Base-by-base conservation (phyloP, 2,329 filamentous ascomycete species). In the Cladobotryum mycophilum region DNA sequence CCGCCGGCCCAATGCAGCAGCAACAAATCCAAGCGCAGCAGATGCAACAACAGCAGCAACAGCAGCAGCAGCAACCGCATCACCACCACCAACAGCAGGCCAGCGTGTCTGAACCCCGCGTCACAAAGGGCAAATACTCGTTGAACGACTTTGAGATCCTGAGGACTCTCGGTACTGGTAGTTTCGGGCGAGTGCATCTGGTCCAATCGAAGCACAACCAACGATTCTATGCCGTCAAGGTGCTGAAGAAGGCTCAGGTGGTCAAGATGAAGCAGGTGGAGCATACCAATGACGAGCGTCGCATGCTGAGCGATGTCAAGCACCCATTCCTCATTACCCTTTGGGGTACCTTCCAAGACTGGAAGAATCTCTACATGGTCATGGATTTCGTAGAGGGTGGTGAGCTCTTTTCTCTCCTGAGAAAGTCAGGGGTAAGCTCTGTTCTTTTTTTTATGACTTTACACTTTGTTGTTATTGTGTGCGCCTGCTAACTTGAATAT, bases 191-290 rank as follows among this genome's bases (percentile, higher is more conserved):
- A 59, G 93, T 99, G 41, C 93, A 99, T 67, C 76, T 99, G 54
- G 93, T 97, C 48, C 93, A 97, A 73, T 96, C 91, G 58, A 93
- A 91, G 71, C 93, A 99, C 74, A 99, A 99, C 70, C 88, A 95
- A 72, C 85, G 93, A 55, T 99, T 91, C 76, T 99, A 99, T 72
- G 93, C 93, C 42, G 86, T 99, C 71, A 99, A 99, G 75, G 93
- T 99, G 58, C 75, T 99, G 71, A 99, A 99, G 71, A 99, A 99
- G 79, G 85, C 85, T 45, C 93, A 99, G 73, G 92, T 99, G 49
- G 90, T 99, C 70, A 96, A 96, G 76, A 97, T 99, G 93, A 99
- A 99, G 81, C 93, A 99, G 72, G 90, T 99, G 54, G 93, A 99
- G 72, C 93, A 99, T 73, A 99, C 93, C 59, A 99, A 99, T 65